Percentiles rank a stretch among this genome's conserved stretches.
Evolutionary conservation across 805 yeast genomes (phyloP).

Genomic region (Kluyveromyces nonfermentans): DNA sequence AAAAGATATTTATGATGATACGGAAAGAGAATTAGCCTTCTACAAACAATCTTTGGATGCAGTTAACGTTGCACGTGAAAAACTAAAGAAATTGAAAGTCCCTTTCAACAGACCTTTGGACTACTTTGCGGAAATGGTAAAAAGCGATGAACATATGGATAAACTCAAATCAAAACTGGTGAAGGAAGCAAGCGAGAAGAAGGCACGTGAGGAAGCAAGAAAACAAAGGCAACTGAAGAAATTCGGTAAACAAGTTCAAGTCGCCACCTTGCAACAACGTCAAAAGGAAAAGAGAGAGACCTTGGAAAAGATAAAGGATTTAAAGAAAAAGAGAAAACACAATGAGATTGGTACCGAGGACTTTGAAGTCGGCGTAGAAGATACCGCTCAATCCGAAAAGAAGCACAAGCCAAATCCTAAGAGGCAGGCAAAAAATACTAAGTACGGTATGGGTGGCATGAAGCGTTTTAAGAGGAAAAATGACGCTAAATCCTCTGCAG

Average conservation of each 20-base stretch:
- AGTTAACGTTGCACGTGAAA: conserved; percentile 59
- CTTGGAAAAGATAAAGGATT: conserved; percentile 78
- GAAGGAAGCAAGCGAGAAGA: conserved; percentile 72
- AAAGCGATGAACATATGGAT: conserved; percentile 97
- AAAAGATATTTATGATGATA: conserved; percentile 88
- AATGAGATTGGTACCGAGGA: conserved; percentile 47
- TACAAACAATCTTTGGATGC: conserved; percentile 91
- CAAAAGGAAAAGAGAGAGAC: conserved; percentile 89
- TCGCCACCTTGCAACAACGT: conserved; percentile 86
- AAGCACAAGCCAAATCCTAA: conserved; percentile 52
- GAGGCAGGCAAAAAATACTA: conserved; percentile 61
- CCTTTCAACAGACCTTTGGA: conserved; percentile 91
- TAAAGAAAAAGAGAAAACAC: conserved; percentile 78
- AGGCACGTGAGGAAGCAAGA: conserved; percentile 87
- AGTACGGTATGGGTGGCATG: conserved; percentile 72
- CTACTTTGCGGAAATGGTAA: conserved; percentile 97
- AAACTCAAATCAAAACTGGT: conserved; percentile 73
- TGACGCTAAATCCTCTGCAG: conserved; percentile 62
- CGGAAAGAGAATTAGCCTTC: conserved; percentile 90
- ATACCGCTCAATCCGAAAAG: conserved; percentile 50
- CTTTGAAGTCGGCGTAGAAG: conserved; percentile 88
- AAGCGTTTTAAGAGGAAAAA: conserved; percentile 66
- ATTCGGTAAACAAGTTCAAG: conserved; percentile 95
- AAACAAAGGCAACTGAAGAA: conserved; percentile 91
- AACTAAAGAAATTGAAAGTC: conserved; percentile 58